Percentiles rank a stretch among this genome's conserved stretches.
Conservation (phyloP, 768 basidiomycete species). For the Termitomyces sp. region DNA sequence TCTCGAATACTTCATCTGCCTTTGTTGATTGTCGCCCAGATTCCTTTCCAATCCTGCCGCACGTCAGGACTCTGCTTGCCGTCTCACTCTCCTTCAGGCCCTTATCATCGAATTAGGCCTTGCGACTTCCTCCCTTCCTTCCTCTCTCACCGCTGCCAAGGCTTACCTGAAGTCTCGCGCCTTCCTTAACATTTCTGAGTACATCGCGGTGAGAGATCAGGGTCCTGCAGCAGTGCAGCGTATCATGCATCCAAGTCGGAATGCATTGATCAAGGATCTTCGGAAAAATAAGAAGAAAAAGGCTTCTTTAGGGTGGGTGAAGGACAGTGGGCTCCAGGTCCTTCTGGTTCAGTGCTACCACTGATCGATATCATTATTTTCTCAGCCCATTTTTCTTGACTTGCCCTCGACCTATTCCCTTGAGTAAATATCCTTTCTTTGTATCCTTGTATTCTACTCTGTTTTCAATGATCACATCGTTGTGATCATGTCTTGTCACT, state of each 20-base stretch:
- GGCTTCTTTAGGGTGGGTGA: conserved; percentile 54
- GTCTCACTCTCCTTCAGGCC: conserved; percentile 65
- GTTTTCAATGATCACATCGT: not conserved
- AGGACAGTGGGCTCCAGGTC: conserved; percentile 60
- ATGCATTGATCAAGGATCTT: conserved; percentile 59
- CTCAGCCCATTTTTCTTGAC: not conserved
- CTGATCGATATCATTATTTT: conserved; percentile 16
- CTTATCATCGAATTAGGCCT: conserved; percentile 79
- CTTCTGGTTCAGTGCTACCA: conserved; percentile 52
- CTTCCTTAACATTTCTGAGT: conserved; percentile 73
- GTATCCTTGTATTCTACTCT: not conserved
- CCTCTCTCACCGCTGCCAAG: conserved; percentile 63
- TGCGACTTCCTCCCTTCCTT: conserved; percentile 47
- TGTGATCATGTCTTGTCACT: not conserved
- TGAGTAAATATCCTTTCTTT: not conserved
- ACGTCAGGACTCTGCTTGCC: conserved; percentile 36
- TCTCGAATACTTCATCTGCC: not conserved
- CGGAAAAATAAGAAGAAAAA: conserved; percentile 36
- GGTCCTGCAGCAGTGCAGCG: conserved; percentile 58
- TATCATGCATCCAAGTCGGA: conserved; percentile 61
- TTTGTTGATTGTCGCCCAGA: conserved; percentile 23
- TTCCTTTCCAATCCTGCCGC: conserved; percentile 51
- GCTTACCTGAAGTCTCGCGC: conserved; percentile 60
- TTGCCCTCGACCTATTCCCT: not conserved
- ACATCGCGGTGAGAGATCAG: conserved; percentile 60